Base-by-base conservation (phyloP, 2,329 filamentous ascomycete genomes). In the Fusarium sp. region DNA sequence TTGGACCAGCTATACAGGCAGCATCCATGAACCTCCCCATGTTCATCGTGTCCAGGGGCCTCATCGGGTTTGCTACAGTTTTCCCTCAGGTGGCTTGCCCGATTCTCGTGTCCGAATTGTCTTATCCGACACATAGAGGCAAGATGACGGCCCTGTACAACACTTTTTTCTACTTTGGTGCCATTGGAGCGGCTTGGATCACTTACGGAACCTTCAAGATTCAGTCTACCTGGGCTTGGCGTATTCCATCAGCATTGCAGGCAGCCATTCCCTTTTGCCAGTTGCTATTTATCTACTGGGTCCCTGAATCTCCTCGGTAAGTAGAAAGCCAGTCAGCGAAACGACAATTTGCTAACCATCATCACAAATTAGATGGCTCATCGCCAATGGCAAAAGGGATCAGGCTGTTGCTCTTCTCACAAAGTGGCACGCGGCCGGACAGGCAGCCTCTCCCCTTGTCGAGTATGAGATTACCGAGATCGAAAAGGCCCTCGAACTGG, bases 121-220 rank as follows among this genome's bases (percentile, higher is more conserved):
- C 80, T 0, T 80, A 81, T 58, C 80, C 80, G 5, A 76, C 78
- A 0, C 80, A 83, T 59, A 71, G 80, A 62, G 79, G 76, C 12
- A 81, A 77, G 14, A 35, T 78, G 22, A 81, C 81, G 0, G 75
- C 77, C 2, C 32, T 81, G 8, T 82, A 80, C 71, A 79, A 81
- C 15, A 79, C 79, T 1, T 76, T 76, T 17, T 81, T 75, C 27
- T 70, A 68, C n/a, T 52, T 70, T 17, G 67, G 67, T 17, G 50
- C 37, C n/a, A 59, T 69, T 35, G 22, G 63, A 6, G 63, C 67
- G 10, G 56, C 66, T 4, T 57, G 45, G 45, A 47, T 40, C 14
- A 66, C 57, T 4, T 69, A 61, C 9, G 57, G 66, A n/a, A 66
- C 62, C 2, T 60, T 60, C 20, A 65, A 65, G 17, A 35, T 61